Evolutionary conservation across 1,284 basidiomycete genomes (phyloP).

Genomic region (Moesziomyces globuligerus): DNA sequence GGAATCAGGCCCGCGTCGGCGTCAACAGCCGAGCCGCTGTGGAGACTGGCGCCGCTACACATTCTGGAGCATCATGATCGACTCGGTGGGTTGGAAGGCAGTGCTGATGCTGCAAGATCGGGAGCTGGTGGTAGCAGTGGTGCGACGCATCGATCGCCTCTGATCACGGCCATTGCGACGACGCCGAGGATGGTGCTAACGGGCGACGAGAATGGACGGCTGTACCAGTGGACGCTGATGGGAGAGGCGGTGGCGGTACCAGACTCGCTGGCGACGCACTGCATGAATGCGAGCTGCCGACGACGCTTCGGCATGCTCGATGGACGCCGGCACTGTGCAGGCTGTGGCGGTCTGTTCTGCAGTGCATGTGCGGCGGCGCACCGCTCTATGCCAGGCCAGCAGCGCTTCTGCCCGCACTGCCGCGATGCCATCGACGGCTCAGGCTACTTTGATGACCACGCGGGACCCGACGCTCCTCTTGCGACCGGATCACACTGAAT

Average conservation of each 20-base stretch:
- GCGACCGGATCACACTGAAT: too few species aligned
- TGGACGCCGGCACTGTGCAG: constrained; percentile 38
- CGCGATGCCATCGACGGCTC: constrained; percentile 26
- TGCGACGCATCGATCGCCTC: constrained; percentile 10
- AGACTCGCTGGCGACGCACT: constrained; percentile 38
- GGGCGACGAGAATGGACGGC: constrained; percentile 56
- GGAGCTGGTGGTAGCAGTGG: constrained; percentile 1
- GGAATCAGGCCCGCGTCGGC: neutral
- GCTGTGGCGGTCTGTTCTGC: constrained; percentile 60
- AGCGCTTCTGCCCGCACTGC: constrained; percentile 41
- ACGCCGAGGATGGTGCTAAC: constrained; percentile 45
- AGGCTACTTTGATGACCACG: constrained; percentile 19
- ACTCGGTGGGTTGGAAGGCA: constrained; percentile 5
- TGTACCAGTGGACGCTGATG: constrained; percentile 61
- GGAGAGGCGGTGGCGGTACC: constrained; percentile 57
- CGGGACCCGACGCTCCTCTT: neutral
- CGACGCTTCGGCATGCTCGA: constrained; percentile 59
- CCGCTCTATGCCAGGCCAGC: constrained; percentile 16
- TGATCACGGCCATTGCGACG: constrained; percentile 35
- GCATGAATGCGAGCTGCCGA: constrained; percentile 44
- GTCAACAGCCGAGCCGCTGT: constrained; percentile 1
- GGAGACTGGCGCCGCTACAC: constrained; percentile 49
- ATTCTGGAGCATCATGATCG: constrained; percentile 54
- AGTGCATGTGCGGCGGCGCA: constrained; percentile 39
- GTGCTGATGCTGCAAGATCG: neutral